Evolutionary conservation across 2,329 filamentous ascomycete genomes (phyloP).

Genomic region (Hymenoscyphus fraxineus): DNA sequence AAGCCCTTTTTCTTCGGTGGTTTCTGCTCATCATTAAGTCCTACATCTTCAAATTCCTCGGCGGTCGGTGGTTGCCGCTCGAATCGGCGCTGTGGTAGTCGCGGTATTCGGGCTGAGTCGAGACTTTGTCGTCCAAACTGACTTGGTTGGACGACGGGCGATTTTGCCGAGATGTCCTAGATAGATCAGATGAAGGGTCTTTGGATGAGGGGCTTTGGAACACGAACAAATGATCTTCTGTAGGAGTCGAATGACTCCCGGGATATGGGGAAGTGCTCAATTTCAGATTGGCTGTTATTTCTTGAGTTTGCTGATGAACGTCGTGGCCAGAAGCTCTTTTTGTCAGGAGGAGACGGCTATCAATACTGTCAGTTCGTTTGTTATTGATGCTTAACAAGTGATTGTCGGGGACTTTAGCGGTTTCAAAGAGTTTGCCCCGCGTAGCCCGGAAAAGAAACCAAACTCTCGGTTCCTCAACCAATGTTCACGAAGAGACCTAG

Average conservation of each 20-base stretch:
- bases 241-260: slow-evolving; percentile 97
- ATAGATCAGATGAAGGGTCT: slow-evolving; percentile 13
- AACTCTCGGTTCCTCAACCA: background rate
- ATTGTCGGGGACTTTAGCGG: background rate
- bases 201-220: slow-evolving; percentile 10
- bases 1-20: slow-evolving; percentile 66
- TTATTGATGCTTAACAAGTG: background rate
- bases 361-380: slow-evolving; percentile 36
- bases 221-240: slow-evolving; percentile 83
- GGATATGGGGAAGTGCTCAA: slow-evolving; percentile 92
- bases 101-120: slow-evolving; percentile 66
- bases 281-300: slow-evolving; percentile 65
- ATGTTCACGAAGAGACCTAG: background rate
- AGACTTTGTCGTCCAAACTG: slow-evolving; percentile 69
- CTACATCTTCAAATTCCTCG: slow-evolving; percentile 91
- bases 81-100: slow-evolving; percentile 56
- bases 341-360: slow-evolving; percentile 86
- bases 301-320: slow-evolving; percentile 48
- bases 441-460: background rate
- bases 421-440: background rate
- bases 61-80: slow-evolving; percentile 60
- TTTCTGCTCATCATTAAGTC: slow-evolving; percentile 67
- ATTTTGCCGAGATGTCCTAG: slow-evolving; percentile 86
- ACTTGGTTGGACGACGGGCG: slow-evolving; percentile 64
- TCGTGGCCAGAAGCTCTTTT: slow-evolving; percentile 72